Evolutionary conservation across 768 basidiomycete genomes (phyloP).

Genomic region (Tulasnella sp.): DNA sequence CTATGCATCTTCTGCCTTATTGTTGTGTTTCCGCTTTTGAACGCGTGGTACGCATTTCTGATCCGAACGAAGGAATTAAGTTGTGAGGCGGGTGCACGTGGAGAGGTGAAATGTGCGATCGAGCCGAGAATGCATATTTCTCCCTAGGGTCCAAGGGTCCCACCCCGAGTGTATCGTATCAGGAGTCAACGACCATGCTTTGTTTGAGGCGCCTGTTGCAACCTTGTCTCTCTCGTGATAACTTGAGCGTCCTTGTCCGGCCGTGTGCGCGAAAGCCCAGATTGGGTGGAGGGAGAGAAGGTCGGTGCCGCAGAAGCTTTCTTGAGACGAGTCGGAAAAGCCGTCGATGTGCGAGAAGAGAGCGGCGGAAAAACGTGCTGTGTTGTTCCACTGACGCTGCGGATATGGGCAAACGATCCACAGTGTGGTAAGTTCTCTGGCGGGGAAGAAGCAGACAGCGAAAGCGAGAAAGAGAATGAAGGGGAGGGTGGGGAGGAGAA

Average conservation of each 20-base stretch:
- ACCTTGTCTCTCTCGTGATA: neutral
- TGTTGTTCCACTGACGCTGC: neutral
- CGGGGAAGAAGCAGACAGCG: slow-evolving; percentile 4
- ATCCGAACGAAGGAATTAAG: neutral
- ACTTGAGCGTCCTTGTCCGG: neutral
- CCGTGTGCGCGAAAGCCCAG: neutral
- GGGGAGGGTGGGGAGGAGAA: neutral
- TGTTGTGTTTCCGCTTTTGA: neutral
- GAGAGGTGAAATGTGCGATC: neutral
- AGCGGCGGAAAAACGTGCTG: slow-evolving; percentile 14
- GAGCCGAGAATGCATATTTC: neutral
- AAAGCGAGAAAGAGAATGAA: neutral
- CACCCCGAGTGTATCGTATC: neutral
- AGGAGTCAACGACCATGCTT: neutral
- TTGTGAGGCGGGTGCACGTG: no score
- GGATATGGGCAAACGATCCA: neutral
- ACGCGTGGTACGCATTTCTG: neutral
- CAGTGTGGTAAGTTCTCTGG: neutral
- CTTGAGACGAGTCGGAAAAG: neutral
- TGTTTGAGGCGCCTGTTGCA: neutral
- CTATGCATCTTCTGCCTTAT: neutral
- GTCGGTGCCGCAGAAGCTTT: neutral
- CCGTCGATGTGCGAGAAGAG: neutral
- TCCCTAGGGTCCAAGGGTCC: neutral
- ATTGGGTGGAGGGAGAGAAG: neutral